phyloP scores from a whole-genome alignment of 2,329 filamentous ascomycete species.

The Plenodomus biglobosus region DNA sequence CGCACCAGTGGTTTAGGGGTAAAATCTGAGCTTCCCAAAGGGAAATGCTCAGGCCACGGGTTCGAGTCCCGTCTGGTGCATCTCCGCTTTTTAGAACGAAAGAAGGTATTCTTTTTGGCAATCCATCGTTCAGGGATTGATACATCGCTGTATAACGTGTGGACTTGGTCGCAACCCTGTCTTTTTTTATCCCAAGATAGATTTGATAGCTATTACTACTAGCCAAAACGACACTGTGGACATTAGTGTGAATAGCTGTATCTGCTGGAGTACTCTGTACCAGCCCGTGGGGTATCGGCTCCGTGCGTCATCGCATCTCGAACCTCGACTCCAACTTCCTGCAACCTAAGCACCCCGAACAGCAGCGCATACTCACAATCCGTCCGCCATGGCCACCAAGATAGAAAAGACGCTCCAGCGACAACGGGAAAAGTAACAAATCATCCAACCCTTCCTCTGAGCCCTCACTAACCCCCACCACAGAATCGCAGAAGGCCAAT shows the following conservation, averaged over 20 bases:
- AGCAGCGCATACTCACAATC: not conserved
- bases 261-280: too few relatives aligned
- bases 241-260: too few relatives aligned
- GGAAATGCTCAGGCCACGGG: conserved; percentile 31
- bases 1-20: conserved; percentile 35
- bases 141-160: too few relatives aligned
- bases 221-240: too few relatives aligned
- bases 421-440: conserved; percentile 71
- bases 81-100: too few relatives aligned
- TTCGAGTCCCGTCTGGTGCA: conserved; percentile 33
- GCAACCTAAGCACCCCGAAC: not conserved
- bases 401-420: conserved; percentile 72
- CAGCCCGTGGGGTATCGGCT: conserved; percentile 12
- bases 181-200: too few relatives aligned
- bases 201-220: too few relatives aligned
- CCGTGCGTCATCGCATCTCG: conserved; percentile 22
- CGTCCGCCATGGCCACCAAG: conserved; percentile 47
- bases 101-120: not conserved
- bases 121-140: too few relatives aligned
- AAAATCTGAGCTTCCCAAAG: conserved; percentile 39
- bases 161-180: too few relatives aligned
- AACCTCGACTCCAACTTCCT: conserved; percentile 3
- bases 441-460: not conserved
- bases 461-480: conserved; percentile 17
- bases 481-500: conserved; percentile 86